Percentiles rank a stretch among this genome's conserved stretches.
phyloP scores from a whole-genome alignment of 208 protist species.

The Crithidia sp. region DNA sequence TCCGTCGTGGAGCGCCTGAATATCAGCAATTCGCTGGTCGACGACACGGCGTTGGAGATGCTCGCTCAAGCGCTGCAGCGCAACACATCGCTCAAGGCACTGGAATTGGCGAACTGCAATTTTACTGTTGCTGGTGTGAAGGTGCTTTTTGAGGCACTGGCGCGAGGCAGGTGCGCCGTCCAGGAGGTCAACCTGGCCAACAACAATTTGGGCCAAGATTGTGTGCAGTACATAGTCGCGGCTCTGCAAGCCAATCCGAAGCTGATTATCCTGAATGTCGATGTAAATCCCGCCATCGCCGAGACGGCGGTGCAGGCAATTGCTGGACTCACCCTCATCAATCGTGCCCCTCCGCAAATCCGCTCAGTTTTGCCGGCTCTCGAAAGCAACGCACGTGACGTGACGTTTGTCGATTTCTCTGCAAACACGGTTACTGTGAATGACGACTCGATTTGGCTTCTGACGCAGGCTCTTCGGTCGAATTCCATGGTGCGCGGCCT shows the following conservation, averaged over 20 bases:
- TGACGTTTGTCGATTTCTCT: constrained; percentile 75
- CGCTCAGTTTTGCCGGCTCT: constrained; percentile 60
- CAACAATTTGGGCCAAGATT: constrained; percentile 74
- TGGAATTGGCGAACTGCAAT: constrained; percentile 89
- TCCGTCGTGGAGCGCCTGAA: constrained; percentile 70
- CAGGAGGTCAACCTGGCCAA: constrained; percentile 86
- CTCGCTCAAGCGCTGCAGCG: constrained; percentile 57
- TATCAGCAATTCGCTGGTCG: constrained; percentile 73
- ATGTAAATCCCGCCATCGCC: constrained; percentile 72
- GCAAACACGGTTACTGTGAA: constrained; percentile 50
- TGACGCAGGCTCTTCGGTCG: constrained; percentile 64
- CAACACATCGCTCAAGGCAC: constrained; percentile 66
- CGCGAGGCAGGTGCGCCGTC: constrained; percentile 49
- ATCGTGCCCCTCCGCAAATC: constrained; percentile 70
- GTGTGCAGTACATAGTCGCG: constrained; percentile 54
- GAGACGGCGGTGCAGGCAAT: constrained; percentile 63
- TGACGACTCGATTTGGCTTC: constrained; percentile 70
- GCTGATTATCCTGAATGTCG: constrained; percentile 73
- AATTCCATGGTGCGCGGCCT: constrained; percentile 68
- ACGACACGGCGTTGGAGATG: constrained; percentile 68
- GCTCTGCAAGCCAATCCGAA: constrained; percentile 68
- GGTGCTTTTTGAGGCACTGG: constrained; percentile 57
- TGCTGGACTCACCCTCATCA: constrained; percentile 69
- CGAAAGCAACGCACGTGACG: constrained; percentile 50
- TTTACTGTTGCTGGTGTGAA: constrained; percentile 74